Conservation (phyloP, 768 basidiomycete species). For the Cyclocybe aegerita region DNA sequence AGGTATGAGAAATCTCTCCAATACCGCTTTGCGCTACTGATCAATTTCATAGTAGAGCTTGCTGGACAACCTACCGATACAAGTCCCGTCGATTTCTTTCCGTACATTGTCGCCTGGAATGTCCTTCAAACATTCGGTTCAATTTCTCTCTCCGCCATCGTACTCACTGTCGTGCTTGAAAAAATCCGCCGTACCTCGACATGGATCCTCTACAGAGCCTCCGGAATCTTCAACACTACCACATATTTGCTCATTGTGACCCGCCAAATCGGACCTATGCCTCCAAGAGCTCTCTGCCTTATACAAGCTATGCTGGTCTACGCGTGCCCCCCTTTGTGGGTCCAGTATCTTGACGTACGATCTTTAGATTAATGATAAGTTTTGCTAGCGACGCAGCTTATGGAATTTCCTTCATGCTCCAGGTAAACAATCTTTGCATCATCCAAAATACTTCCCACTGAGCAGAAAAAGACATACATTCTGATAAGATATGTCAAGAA, state of each 20-base stretch:
- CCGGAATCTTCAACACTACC: constrained; percentile 8
- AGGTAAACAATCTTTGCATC: too few species aligned
- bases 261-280: constrained; percentile 8
- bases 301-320: constrained; percentile 13
- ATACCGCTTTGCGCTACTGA: too few species aligned
- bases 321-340: constrained; percentile 14
- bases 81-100: neutral
- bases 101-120: neutral
- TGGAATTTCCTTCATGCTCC: too few species aligned
- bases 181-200: constrained; percentile 6
- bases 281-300: constrained; percentile 6
- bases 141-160: constrained; percentile 5
- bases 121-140: constrained; percentile 13
- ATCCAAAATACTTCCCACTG: too few species aligned
- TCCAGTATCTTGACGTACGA: too few species aligned
- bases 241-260: constrained; percentile 10
- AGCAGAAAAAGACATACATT: too few species aligned
- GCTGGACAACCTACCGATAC: neutral
- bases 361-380: too few species aligned
- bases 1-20: too few species aligned
- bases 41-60: too few species aligned
- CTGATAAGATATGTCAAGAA: too few species aligned
- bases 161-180: constrained; percentile 8
- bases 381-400: too few species aligned
- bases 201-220: constrained; percentile 11